A percentile compares a stretch with the other conserved stretches of the same genome.
phyloP scores from a whole-genome alignment of 208 protist genomes.

The Acanthamoeba divionensis region DNA sequence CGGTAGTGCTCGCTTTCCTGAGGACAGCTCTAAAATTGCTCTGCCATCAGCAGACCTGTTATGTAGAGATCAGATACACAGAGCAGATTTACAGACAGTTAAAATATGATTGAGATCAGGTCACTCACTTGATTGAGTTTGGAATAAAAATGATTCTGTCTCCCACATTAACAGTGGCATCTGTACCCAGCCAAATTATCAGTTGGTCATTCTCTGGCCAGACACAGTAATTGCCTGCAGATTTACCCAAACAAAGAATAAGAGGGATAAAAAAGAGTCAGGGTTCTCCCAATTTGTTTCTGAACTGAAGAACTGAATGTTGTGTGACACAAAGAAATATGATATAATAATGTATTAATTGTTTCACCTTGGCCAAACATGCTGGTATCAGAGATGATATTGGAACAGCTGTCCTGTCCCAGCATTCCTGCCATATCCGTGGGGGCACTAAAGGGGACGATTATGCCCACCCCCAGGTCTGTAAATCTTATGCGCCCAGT shows the following conservation, averaged over 20 bases:
- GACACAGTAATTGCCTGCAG: neutral
- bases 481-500: neutral
- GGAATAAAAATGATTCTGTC: neutral
- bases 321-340: too few species aligned
- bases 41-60: neutral
- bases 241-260: too few species aligned
- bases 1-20: neutral
- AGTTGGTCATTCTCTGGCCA: neutral
- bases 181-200: neutral
- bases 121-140: neutral
- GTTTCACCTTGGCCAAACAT: neutral
- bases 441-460: neutral
- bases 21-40: neutral
- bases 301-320: too few species aligned
- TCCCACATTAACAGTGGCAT: neutral
- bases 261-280: too few species aligned
- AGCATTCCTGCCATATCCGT: slow-evolving; percentile 43
- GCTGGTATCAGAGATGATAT: neutral
- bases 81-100: neutral
- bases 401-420: neutral
- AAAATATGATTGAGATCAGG: neutral
- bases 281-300: too few species aligned
- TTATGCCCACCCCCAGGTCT: neutral
- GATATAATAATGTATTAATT: too few species aligned
- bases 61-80: neutral